phyloP scores from a whole-genome alignment of 208 protist genomes.

The Zelonia costaricensis region DNA sequence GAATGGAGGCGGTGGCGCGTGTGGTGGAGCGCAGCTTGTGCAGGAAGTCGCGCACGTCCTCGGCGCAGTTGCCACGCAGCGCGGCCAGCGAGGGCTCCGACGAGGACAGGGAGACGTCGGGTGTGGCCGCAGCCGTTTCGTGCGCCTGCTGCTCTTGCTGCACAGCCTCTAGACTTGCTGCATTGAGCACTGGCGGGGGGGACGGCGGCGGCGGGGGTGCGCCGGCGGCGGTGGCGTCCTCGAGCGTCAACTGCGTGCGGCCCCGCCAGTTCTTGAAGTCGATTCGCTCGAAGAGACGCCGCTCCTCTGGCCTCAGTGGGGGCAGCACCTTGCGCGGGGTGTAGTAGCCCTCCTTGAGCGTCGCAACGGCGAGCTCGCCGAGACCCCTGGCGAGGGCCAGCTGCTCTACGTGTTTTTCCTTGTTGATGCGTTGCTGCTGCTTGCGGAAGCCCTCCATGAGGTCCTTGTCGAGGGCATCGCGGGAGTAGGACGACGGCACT shows the following conservation, averaged over 20 bases:
- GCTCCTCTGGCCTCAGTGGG: slow-evolving; percentile 38
- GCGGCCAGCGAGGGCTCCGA: background rate
- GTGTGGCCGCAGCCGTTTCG: background rate
- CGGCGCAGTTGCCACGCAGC: slow-evolving; percentile 9
- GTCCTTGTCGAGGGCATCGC: slow-evolving; percentile 36
- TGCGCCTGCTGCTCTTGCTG: background rate
- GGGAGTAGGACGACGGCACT: background rate
- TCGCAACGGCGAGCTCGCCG: slow-evolving; percentile 49
- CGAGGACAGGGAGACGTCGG: background rate
- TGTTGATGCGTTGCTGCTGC: slow-evolving; percentile 38
- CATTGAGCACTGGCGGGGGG: too few species aligned
- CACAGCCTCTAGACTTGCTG: too few species aligned
- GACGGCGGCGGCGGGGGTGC: background rate
- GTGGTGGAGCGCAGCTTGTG: slow-evolving; percentile 16
- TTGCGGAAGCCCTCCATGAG: slow-evolving; percentile 64
- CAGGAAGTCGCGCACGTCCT: slow-evolving; percentile 5
- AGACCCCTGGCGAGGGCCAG: slow-evolving; percentile 76
- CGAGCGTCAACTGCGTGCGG: background rate
- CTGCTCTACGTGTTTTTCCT: slow-evolving; percentile 50
- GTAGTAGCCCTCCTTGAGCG: slow-evolving; percentile 59
- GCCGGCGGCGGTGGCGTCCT: background rate
- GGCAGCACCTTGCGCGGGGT: slow-evolving; percentile 57
- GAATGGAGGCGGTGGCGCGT: slow-evolving; percentile 11
- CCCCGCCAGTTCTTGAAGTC: slow-evolving; percentile 29
- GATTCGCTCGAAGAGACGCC: slow-evolving; percentile 32